Conservation (phyloP, 805 yeast genomes). For the Kregervanrija pseudodelftensis region DNA sequence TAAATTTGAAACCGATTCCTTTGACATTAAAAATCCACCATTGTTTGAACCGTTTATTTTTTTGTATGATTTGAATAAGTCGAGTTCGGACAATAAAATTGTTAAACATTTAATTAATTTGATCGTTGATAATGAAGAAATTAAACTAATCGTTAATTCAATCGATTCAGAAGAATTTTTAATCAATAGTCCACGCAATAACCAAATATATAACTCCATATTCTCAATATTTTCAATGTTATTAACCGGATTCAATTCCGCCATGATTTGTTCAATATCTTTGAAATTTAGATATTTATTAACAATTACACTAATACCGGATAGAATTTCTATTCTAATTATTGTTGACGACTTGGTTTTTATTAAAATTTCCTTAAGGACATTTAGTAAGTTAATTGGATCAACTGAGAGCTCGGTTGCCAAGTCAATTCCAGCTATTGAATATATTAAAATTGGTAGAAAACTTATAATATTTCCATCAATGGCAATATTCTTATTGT, state of each 20-base stretch:
- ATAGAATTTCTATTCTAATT: slow-evolving; percentile 4
- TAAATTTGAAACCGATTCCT: too few relatives aligned
- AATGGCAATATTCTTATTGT: too few relatives aligned
- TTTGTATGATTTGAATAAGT: too few relatives aligned
- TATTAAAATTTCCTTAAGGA: slow-evolving; percentile 4
- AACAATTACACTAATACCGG: slow-evolving; percentile 6
- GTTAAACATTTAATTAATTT: too few relatives aligned
- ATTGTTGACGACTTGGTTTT: background rate
- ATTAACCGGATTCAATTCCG: too few relatives aligned
- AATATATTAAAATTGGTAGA: too few relatives aligned
- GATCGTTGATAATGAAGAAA: too few relatives aligned
- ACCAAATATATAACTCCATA: slow-evolving; percentile 9
- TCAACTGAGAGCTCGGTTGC: slow-evolving; percentile 20
- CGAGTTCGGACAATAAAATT: too few relatives aligned
- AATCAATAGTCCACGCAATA: slow-evolving; percentile 9
- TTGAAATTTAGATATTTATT: slow-evolving; percentile 9
- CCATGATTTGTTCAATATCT: background rate
- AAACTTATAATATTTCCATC: too few relatives aligned
- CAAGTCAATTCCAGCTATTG: slow-evolving; percentile 39
- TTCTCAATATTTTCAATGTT: background rate
- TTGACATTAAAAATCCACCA: too few relatives aligned
- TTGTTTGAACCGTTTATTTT: too few relatives aligned
- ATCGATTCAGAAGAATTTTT: slow-evolving; percentile 5
- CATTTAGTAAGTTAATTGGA: slow-evolving; percentile 11
- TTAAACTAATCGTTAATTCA: too few relatives aligned